phyloP scores from a whole-genome alignment of 2,329 filamentous ascomycete species.

The Neurospora sp. region DNA sequence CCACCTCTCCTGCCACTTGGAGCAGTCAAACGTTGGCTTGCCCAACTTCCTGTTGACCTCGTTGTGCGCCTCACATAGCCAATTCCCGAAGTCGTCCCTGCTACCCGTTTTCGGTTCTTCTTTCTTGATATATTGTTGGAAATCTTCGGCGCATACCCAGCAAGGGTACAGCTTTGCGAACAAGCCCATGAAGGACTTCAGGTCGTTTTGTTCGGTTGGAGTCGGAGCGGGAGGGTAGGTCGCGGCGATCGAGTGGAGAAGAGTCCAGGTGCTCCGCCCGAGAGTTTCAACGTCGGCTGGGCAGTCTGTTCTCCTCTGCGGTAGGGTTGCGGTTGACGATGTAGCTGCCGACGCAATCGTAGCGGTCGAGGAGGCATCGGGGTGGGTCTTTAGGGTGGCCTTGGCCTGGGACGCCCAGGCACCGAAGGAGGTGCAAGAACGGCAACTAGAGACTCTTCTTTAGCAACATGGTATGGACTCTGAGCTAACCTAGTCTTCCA shows the following conservation, averaged over 20 bases:
- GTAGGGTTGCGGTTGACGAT: conserved; percentile 28
- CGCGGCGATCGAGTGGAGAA: conserved; percentile 85
- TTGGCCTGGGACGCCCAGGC: conserved; percentile 48
- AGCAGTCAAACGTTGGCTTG: conserved; percentile 85
- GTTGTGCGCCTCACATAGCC: conserved; percentile 82
- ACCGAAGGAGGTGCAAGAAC: conserved; percentile 60
- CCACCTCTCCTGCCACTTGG: conserved; percentile 89
- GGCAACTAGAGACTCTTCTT: conserved; percentile 43
- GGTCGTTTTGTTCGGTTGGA: conserved; percentile 60
- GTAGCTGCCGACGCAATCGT: conserved; percentile 26
- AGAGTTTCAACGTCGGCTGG: conserved; percentile 84
- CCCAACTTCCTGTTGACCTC: conserved; percentile 83
- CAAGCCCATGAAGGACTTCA: conserved; percentile 65
- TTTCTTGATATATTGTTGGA: conserved; percentile 67
- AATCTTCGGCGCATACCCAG: conserved; percentile 91
- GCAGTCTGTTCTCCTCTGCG: conserved; percentile 46
- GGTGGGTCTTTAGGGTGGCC: conserved; percentile 26
- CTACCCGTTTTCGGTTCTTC: conserved; percentile 54
- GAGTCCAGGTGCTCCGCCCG: conserved; percentile 83
- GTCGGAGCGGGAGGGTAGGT: conserved; percentile 68
- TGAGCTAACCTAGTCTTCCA: conserved; percentile 6
- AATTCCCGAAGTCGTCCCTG: conserved; percentile 63
- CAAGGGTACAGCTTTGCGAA: conserved; percentile 90
- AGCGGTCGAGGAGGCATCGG: conserved; percentile 15
- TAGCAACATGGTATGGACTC: not conserved